Base-by-base conservation (phyloP, 352 stramenopile genomes). In the Phytophthora idaei region DNA sequence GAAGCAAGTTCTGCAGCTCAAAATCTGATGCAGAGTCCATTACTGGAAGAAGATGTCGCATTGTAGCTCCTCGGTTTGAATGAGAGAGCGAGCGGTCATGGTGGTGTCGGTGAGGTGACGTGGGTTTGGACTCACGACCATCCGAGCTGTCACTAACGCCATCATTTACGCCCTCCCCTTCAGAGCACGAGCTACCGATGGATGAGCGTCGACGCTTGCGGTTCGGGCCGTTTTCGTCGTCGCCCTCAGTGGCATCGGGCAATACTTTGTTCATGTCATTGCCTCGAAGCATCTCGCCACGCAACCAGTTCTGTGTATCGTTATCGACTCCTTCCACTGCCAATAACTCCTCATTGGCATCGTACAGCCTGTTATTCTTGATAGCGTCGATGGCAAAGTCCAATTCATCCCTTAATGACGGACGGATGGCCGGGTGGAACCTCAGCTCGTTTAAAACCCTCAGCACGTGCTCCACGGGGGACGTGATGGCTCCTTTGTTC, bases 291-390 rank as follows among this genome's bases (percentile, higher is more conserved):
- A 94, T 74, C 58, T 93, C 89, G 1, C 85, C 86, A 10, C 85
- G 85, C 21, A 94, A 67, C 85, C 87, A 96, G 59, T 93, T 91
- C 67, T 94, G 85, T 31, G 85, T 96, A 57, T 94, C 86, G 5
- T 89, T 44, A 60, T 95, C 87, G 4, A 96, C 81, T 21, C 79
- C 86, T 57, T 89, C 78, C 17, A 75, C 86, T 17, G 78, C 72
- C 11, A 92, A 57, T 15, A 93, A 61, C 7, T 90, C 83, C 45
- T 92, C 86, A 44, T 89, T 89, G 3, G 84, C 87, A 46, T 94
- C 85, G 60, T 96, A 95, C 9, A 96, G 61, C 3, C 81, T 78
- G 56, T 95, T 95, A 64, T 90, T 92, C 60, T 94, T 94, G 71
- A 96, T 94, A 5, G 77, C 77, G 54, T 96, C 84, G 36, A 95